Evolutionary conservation across 1,284 basidiomycete genomes (phyloP).

Genomic region (Thelephora terrestris): DNA sequence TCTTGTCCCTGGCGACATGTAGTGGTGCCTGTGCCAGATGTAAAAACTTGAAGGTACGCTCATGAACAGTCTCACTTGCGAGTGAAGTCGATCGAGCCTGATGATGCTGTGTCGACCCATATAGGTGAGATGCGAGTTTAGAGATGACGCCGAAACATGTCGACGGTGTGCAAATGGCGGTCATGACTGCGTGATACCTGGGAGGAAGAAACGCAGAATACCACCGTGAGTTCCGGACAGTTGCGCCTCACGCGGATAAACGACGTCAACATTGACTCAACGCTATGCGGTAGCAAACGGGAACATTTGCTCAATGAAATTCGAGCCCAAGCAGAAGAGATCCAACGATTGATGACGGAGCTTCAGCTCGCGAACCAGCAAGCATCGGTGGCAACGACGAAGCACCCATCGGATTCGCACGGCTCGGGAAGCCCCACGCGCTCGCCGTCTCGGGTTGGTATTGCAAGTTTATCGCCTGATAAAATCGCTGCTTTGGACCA

Average conservation of each 20-base stretch:
- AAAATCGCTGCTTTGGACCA: conserved; percentile 13
- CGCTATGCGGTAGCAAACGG: conserved; percentile 39
- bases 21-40: conserved; percentile 59
- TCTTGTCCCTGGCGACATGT: conserved; percentile 1
- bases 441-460: conserved; percentile 12
- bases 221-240: conserved; percentile 46
- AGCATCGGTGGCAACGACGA: conserved; percentile 8
- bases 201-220: conserved; percentile 64
- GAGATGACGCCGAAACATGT: conserved; percentile 55
- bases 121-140: conserved; percentile 63
- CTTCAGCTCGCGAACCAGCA: conserved; percentile 34
- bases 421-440: conserved; percentile 8
- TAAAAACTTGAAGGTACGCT: conserved; percentile 55
- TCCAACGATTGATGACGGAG: conserved; percentile 55
- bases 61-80: not conserved
- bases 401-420: conserved; percentile 10
- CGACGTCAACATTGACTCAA: conserved; percentile 4
- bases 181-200: conserved; percentile 65
- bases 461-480: conserved; percentile 15
- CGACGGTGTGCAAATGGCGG: conserved; percentile 56
- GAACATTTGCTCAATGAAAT: conserved; percentile 67
- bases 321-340: conserved; percentile 57
- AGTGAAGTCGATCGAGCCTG: not conserved
- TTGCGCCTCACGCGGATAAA: not conserved
- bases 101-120: not conserved